These are phyloP conservation scores for Peniophora sp. DNA, from an alignment of 1,284 basidiomycete genomes.

Conservation along the genomic window DNA sequence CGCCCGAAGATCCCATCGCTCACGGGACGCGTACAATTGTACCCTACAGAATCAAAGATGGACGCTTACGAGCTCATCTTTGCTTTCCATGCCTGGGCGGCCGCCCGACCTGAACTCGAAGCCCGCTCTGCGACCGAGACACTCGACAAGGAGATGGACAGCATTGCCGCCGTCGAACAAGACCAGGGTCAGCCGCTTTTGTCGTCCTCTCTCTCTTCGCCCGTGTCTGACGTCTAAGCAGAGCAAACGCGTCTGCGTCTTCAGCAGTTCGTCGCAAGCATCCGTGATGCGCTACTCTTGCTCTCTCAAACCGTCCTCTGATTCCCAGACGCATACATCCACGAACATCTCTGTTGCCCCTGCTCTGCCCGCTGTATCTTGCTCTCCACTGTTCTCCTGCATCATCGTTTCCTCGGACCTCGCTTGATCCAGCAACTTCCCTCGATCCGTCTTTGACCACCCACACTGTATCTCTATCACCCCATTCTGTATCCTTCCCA, in stretches of 20 bases:
- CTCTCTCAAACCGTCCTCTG: slow-evolving; percentile 11
- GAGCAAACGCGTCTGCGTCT: slow-evolving; percentile 12
- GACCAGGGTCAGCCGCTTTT: slow-evolving; percentile 33
- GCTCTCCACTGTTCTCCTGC: not conserved
- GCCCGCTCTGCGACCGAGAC: not conserved
- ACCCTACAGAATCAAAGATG: not conserved
- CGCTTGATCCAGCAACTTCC: too few relatives aligned
- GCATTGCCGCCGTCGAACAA: slow-evolving; percentile 11
- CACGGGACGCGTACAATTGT: too few relatives aligned
- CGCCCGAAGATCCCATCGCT: too few relatives aligned
- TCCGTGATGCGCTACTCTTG: slow-evolving; percentile 13
- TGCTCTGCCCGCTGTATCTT: not conserved
- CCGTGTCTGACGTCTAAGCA: slow-evolving; percentile 13
- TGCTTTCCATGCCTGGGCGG: not conserved
- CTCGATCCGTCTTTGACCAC: too few relatives aligned
- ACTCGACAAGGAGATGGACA: not conserved
- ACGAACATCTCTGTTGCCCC: not conserved
- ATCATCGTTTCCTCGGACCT: too few relatives aligned
- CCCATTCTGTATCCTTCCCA: too few relatives aligned
- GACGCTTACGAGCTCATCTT: not conserved
- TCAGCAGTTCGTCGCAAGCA: slow-evolving; percentile 13
- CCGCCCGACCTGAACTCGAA: not conserved
- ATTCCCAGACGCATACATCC: not conserved
- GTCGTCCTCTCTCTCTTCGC: not conserved
- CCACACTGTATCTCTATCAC: too few relatives aligned